Base-by-base conservation (phyloP, 306 rosid species). In the Quercus wislizeni region DNA sequence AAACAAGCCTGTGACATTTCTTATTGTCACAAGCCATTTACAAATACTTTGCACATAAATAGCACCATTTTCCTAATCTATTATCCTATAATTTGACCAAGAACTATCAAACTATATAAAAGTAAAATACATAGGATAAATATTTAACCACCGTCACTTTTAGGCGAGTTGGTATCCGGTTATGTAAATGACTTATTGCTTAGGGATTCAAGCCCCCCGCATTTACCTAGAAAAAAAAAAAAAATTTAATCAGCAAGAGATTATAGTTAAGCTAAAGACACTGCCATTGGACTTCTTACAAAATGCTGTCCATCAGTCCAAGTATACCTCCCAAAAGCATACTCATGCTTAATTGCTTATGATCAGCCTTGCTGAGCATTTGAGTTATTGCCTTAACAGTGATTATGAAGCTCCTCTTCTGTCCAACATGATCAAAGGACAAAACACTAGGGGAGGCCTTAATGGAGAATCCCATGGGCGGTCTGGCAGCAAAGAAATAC, bases 251-350 rank as follows among this genome's bases (percentile, higher is more conserved):
- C 15, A 65, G 18, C 54, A 62, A 21, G 27, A 38, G 1, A 54
- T 28, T 62, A 7, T 38, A 38, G 2, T 38, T 38, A 38, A 38
- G 43, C 43, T 38, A 25, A 28, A 55, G 98, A 95, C 76, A 95
- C 87, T 25, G 93, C 97, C n/a, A 95, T 84, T 19, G 92, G 89
- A 81, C 97, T 91, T 84, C 88, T 88, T 4, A 94, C 97, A 19
- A 13, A 38, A 46, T 80, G 83, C 23, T 27, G 23, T 13, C 81
- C 62, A 52, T 86, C 79, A 28, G 55, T 90, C 97, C 93, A 92
- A 70, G 89, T 67, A 75, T 88, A 94, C 92, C 91, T 91, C 68
- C 99, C 99, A 77, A 94, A 94, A 31, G 70, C 80, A 76, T 91
- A 85, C 61, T 80, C 78, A 56, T 35, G 41, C 43, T 23, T 23